These are phyloP conservation scores for Tetrapisispora fleetii DNA, from an alignment of 805 yeast species.

Conservation along the genomic window DNA sequence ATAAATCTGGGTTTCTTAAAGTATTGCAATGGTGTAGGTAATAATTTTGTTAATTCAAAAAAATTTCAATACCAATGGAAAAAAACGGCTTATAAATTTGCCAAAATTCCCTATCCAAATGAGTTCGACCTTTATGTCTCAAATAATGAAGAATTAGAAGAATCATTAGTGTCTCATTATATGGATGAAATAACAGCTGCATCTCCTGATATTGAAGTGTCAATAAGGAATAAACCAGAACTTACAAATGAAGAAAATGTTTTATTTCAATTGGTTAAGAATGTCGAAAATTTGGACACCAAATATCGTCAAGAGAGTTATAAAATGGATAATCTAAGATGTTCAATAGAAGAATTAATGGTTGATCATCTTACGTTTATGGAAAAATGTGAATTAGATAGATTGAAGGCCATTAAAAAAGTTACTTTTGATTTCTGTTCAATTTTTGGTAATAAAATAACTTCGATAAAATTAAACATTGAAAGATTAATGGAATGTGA, in stretches of 20 bases:
- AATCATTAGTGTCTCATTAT: background rate
- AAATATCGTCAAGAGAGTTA: constrained; percentile 45
- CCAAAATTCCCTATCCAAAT: constrained; percentile 28
- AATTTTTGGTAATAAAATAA: constrained; percentile 50
- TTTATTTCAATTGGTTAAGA: constrained; percentile 42
- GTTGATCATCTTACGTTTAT: constrained; percentile 65
- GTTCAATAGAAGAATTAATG: constrained; percentile 63
- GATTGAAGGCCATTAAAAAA: constrained; percentile 66
- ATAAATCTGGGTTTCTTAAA: constrained; percentile 50
- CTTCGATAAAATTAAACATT: constrained; percentile 45
- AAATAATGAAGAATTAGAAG: background rate
- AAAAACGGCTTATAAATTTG: constrained; percentile 50
- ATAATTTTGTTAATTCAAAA: constrained; percentile 66
- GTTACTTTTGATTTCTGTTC: constrained; percentile 66
- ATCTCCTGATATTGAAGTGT: background rate
- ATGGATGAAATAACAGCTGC: constrained; percentile 1
- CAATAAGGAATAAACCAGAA: constrained; percentile 11
- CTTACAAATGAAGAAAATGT: constrained; percentile 33
- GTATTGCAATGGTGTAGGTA: constrained; percentile 47
- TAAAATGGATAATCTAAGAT: constrained; percentile 54
- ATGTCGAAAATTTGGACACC: constrained; percentile 48
- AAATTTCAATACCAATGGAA: constrained; percentile 77
- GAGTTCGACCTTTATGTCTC: constrained; percentile 1
- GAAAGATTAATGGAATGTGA: constrained; percentile 57
- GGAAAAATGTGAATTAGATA: constrained; percentile 75